Percentiles rank a stretch among this genome's conserved stretches.
phyloP scores from a whole-genome alignment of 192 early-diverging fungal species.

The Linnemannia elongata region DNA sequence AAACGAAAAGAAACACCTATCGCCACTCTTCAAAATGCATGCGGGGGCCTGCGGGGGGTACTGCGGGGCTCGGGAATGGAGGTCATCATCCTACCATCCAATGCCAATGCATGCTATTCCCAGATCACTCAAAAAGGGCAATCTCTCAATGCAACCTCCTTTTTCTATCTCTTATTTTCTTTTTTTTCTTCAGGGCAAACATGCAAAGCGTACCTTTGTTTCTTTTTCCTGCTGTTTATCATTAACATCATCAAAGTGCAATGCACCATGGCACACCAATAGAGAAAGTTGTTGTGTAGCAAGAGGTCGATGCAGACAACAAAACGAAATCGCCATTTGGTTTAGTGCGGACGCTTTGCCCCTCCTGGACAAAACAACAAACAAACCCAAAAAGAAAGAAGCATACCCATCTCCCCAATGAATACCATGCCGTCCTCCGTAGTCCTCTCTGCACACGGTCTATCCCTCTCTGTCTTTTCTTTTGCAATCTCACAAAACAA shows the following conservation, averaged over 20 bases:
- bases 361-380: background rate
- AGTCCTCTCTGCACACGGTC: no score
- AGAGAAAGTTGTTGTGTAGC: no score
- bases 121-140: no score
- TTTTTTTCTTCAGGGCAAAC: no score
- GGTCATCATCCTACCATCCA: background rate
- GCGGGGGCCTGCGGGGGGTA: background rate
- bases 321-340: background rate
- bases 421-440: background rate
- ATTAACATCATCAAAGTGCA: no score
- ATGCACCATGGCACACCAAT: no score
- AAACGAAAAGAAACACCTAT: background rate
- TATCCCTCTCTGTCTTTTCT: background rate
- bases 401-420: background rate
- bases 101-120: background rate
- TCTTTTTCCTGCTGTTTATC: no score
- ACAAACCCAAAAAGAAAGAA: background rate
- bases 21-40: background rate
- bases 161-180: no score
- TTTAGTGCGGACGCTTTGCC: background rate
- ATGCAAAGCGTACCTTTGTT: no score
- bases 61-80: conserved; percentile 6
- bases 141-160: no score
- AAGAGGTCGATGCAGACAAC: no score
- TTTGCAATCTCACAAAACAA: background rate